Base-by-base conservation (phyloP, 305 asterid species). In the Fraxinus sp. region DNA sequence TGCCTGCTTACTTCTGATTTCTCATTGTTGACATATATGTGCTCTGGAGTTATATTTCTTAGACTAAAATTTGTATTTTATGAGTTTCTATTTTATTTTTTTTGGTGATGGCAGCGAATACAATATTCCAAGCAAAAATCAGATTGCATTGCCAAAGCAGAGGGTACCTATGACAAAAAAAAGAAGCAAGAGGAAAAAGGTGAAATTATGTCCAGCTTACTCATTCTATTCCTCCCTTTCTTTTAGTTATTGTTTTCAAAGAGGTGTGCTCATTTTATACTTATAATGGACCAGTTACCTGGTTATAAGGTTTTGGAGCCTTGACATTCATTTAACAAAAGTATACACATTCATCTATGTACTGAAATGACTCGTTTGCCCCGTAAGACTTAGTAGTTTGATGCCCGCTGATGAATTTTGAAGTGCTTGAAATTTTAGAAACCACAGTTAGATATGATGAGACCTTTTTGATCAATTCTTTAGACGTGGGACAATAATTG, bases 111-210 rank as follows among this genome's bases (percentile, higher is more conserved):
- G 90, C 93, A 94, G 99, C 91, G 98, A 84, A 90, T 97, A 84
- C 98, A 97, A 86, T 93, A 94, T 90, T 98, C 99, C 41, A 94
- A 92, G 88, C 1, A 92, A 77, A 93, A 94, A 86, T 93, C 98
- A 81, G 98, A 94, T 87, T 91, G 97, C 87, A 91, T 97, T 85
- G 98, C 98, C 81, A 97, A 93, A 91, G 99, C 99, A 13, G 98
- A 96, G 89, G 98, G 97, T 39, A 92, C 99, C 75, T 96, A 86
- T 89, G 99, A 96, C 93, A 96, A 92, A 95, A 93, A 92, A 90
- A 94, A 91, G 97, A 96, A 94, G 89, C 95, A 83, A 89, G 99
- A 97, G 85, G 99, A 94, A 86, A 97, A 92, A 92, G 98, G 99
- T 94, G 66, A 84, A 18, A 62, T 74, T 64, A 76, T 84, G 84